Evolutionary conservation across 495 filamentous ascomycete genomes (phyloP).

Genomic region (Paragyromitra xinjiangensis): DNA sequence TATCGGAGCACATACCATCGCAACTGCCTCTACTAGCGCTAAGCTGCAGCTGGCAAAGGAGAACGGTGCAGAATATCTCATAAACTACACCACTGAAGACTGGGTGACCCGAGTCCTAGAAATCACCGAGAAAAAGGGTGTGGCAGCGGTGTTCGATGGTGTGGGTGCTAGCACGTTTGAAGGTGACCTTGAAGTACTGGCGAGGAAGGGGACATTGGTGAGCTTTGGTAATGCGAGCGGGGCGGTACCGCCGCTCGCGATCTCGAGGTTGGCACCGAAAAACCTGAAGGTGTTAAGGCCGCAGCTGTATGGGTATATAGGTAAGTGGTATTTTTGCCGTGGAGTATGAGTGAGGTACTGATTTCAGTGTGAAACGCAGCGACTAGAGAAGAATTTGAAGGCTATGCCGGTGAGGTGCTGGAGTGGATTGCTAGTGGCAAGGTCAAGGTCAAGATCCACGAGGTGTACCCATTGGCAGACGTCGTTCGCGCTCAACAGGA

Average conservation of each 20-base stretch:
- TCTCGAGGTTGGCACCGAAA: slow-evolving; percentile 75
- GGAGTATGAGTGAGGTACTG: background rate
- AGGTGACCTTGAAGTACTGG: slow-evolving; percentile 76
- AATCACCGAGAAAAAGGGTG: slow-evolving; percentile 74
- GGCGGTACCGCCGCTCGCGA: slow-evolving; percentile 75
- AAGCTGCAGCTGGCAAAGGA: slow-evolving; percentile 75
- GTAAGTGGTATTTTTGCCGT: slow-evolving; percentile 16
- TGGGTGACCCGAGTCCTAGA: slow-evolving; percentile 73
- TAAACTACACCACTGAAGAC: slow-evolving; percentile 77
- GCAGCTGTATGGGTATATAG: slow-evolving; percentile 75
- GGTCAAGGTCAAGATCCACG: slow-evolving; percentile 78
- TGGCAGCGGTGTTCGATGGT: slow-evolving; percentile 84
- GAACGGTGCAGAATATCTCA: slow-evolving; percentile 74
- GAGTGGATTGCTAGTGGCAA: slow-evolving; percentile 72
- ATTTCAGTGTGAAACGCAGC: slow-evolving; percentile 27
- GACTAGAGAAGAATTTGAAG: slow-evolving; percentile 78
- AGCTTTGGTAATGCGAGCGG: slow-evolving; percentile 92
- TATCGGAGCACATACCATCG: slow-evolving; percentile 79
- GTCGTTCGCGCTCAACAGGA: slow-evolving; percentile 79
- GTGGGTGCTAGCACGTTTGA: slow-evolving; percentile 92
- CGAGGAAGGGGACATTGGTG: slow-evolving; percentile 82
- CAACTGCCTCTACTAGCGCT: slow-evolving; percentile 76
- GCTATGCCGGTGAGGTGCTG: slow-evolving; percentile 78
- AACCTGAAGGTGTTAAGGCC: slow-evolving; percentile 83
- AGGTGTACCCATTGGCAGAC: slow-evolving; percentile 82